Evolutionary conservation across 2,329 filamentous ascomycete genomes (phyloP), one percentile per base, ranked within the genome.

Genomic region (Pseudogymnoascus sp.): DNA sequence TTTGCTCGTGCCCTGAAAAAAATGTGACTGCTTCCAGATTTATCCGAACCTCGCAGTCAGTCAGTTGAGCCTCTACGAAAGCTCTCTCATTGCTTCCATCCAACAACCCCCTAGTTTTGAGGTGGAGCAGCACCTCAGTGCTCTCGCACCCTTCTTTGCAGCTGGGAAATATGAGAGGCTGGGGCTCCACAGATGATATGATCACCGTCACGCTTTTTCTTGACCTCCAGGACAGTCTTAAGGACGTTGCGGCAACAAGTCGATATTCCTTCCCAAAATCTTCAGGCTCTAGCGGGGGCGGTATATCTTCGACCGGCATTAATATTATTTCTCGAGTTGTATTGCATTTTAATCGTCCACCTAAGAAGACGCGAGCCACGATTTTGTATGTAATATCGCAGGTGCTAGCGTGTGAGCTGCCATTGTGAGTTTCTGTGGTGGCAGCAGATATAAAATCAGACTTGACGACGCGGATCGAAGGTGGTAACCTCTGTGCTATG

Each of bases 251-350:
- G 12, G 5, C 55, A 59, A 38, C 31, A 25, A 59, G 55, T 59
- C 31, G 55, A 35, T 36, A 59, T 59, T 59, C 55, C 55, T 38
- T 38, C 15, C 38, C 38, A 15, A 59, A 59, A 59, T 59, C 55
- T 38, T 59, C 55, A 12, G 55, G 55, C 33, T 29, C 55, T 31
- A 59, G 55, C 38, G 55, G 55, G 12, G 55, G 55, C 15, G 55
- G 55, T 59, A 21, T 33, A 59, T 59, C 55, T 59, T 33, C 38
- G 38, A 59, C 29, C 29, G 55, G 55, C 55, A 59, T 59, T 38
- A 59, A 36, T 33, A 59, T 59, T 13, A 59, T 35, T 38, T 59
- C 55, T 59, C 31, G 55, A 25, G 27, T 59, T 13, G 31, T 13
- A 15, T 59, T 13, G 31, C 31, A 38, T 25, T 36, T 38, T 38